These are phyloP conservation scores for Coemansia sp. DNA, from an alignment of 192 early-diverging fungal species.

Conservation along the genomic window DNA sequence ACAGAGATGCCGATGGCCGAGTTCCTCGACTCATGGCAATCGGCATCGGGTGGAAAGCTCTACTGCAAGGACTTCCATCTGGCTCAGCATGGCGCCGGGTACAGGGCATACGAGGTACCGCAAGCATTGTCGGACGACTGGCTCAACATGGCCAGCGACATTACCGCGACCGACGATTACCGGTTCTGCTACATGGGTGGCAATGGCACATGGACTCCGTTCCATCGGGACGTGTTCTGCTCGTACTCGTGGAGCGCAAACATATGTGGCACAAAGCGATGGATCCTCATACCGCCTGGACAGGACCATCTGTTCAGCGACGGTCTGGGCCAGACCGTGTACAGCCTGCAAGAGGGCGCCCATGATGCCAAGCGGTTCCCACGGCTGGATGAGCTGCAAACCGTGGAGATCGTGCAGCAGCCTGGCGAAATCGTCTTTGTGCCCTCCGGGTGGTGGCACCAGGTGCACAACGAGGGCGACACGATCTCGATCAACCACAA, in stretches of 20 bases:
- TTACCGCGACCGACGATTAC: conserved; percentile 60
- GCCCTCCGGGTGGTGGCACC: conserved; percentile 75
- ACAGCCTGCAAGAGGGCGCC: conserved; percentile 57
- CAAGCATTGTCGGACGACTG: conserved; percentile 59
- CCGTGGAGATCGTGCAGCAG: conserved; percentile 58
- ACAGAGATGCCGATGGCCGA: conserved; percentile 56
- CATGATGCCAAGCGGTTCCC: conserved; percentile 57
- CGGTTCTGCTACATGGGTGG: conserved; percentile 75
- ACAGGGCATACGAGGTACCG: conserved; percentile 13
- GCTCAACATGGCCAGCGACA: conserved; percentile 66
- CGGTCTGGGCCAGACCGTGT: conserved; percentile 56
- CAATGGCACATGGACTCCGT: conserved; percentile 68
- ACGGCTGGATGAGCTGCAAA: conserved; percentile 46
- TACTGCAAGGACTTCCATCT: conserved; percentile 81
- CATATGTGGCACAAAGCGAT: conserved; percentile 69
- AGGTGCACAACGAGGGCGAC: conserved; percentile 67
- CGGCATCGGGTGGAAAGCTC: conserved; percentile 5
- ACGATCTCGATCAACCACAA: conserved; percentile 80
- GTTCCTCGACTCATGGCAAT: conserved; percentile 59
- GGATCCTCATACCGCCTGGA: conserved; percentile 67
- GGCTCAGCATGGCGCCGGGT: conserved; percentile 18
- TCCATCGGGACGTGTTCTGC: conserved; percentile 76
- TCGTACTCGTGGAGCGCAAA: conserved; percentile 79
- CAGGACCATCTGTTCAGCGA: conserved; percentile 65
- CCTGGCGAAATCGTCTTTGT: conserved; percentile 72